phyloP scores from a whole-genome alignment of 1,284 basidiomycete genomes.

The Papiliotrema terrestris region DNA sequence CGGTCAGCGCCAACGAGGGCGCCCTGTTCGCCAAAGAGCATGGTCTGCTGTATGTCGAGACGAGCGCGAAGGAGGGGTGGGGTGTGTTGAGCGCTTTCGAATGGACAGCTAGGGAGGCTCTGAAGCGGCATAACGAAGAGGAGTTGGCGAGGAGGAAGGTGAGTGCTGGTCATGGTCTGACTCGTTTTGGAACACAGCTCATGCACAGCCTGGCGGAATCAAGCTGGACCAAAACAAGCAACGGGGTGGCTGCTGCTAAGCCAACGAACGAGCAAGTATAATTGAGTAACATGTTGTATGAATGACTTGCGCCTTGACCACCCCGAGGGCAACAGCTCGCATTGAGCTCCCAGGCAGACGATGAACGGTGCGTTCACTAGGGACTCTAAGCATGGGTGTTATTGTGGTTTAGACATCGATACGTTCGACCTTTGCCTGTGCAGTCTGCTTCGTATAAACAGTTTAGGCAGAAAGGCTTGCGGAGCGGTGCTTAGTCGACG shows the following conservation, averaged over 20 bases:
- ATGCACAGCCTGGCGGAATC: background rate
- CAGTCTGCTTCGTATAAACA: no score
- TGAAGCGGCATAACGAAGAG: conserved; percentile 28
- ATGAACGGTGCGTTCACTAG: no score
- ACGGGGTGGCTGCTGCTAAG: background rate
- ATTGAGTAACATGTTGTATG: background rate
- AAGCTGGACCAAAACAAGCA: background rate
- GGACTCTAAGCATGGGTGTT: no score
- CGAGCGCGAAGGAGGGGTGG: conserved; percentile 45
- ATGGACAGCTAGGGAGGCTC: conserved; percentile 42
- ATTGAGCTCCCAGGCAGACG: no score
- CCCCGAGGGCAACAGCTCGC: no score
- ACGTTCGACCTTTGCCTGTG: no score
- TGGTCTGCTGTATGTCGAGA: conserved; percentile 44
- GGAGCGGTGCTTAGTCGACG: no score
- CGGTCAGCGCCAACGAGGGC: conserved; percentile 32
- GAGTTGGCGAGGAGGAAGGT: conserved; percentile 27
- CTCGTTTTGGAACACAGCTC: background rate
- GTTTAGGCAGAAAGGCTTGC: no score
- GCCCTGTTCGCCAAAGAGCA: conserved; percentile 39
- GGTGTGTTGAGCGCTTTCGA: conserved; percentile 44
- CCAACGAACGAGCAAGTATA: background rate
- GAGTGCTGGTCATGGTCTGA: no score
- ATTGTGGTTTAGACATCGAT: no score
- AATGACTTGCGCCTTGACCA: no score